Base-by-base conservation (phyloP, 805 yeast species). In the Kodamaea kaohsiungensis region DNA sequence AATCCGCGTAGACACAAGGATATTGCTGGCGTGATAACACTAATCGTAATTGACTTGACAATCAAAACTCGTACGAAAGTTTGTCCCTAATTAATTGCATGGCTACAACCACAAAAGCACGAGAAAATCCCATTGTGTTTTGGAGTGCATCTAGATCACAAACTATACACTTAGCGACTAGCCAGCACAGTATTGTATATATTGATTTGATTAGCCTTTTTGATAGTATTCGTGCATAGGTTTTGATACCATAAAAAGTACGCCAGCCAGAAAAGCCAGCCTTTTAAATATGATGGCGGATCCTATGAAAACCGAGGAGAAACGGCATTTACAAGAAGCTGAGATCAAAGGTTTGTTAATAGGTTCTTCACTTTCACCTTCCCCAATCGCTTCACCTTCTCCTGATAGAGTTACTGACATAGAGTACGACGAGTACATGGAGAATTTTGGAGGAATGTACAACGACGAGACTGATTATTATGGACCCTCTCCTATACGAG, bases 391-490 rank as follows among this genome's bases (percentile, higher is more conserved):
- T 30, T 30, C 35, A 10, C 35, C 35, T 8, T 30, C 35, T 2
- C 35, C 35, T 5, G 35, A 30, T 9, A 8, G 35, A 30, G 35
- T 30, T 8, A 30, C 15, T 5, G 49, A 47, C 19, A 19, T 47
- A n/a, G 49, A 47, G 27, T 35, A 33, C 42, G 43, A 37, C 18
- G 39, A 47, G 43, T 47, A 47, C 30, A 48, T 48, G 46, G 51
- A 48, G 40, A 35, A 48, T 22, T 39, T 48, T 40, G 45, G 35
- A 30, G 35, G 45, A 7, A 40, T 40, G 45, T 40, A 40, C 45
- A 19, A 17, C 45, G 45, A 40, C 25, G 45, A 40, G 25, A 40
- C 7, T 13, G 45, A 40, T 10, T 40, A 40, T 13, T 40, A 40
- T 16, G 22, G 45, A 3, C 25, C 19, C n/a, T 40, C 45, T 7